Percentiles rank a stretch among this genome's conserved stretches.
These are phyloP conservation scores for Fusarium nelsonii DNA, from an alignment of 2,329 filamentous ascomycete species.

Conservation along the genomic window DNA sequence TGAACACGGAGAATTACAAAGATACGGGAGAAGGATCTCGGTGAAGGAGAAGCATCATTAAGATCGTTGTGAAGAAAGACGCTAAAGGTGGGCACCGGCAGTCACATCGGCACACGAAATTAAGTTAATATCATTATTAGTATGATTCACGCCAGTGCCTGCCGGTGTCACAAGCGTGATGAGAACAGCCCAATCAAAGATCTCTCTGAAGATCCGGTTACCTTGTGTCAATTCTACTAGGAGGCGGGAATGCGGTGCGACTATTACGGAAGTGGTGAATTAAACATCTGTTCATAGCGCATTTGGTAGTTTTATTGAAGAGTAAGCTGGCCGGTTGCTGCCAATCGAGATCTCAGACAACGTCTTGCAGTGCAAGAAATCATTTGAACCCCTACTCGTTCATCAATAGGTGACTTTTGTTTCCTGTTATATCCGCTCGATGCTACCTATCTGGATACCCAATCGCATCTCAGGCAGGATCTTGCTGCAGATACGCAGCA, in stretches of 20 bases:
- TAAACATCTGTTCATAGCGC: no score
- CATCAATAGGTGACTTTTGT: no score
- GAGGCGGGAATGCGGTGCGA: neutral
- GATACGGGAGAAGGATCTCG: neutral
- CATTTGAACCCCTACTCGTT: no score
- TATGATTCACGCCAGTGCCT: neutral
- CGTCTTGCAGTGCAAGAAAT: no score
- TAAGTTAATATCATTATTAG: neutral
- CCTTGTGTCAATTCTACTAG: neutral
- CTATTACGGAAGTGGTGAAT: no score
- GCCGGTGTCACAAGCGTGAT: neutral
- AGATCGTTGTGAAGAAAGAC: neutral
- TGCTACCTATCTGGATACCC: neutral
- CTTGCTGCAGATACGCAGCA: neutral
- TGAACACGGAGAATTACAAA: neutral
- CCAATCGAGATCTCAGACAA: no score
- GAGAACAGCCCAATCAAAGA: neutral
- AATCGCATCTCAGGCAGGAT: neutral
- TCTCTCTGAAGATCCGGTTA: accelerated
- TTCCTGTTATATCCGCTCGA: neutral
- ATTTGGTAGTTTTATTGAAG: no score
- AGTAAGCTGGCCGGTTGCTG: no score
- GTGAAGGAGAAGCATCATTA: neutral
- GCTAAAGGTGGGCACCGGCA: no score
- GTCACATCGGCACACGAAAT: neutral